Evolutionary conservation across 2,329 filamentous ascomycete genomes (phyloP).

Genomic region (Conoideocrella luteorostrata): DNA sequence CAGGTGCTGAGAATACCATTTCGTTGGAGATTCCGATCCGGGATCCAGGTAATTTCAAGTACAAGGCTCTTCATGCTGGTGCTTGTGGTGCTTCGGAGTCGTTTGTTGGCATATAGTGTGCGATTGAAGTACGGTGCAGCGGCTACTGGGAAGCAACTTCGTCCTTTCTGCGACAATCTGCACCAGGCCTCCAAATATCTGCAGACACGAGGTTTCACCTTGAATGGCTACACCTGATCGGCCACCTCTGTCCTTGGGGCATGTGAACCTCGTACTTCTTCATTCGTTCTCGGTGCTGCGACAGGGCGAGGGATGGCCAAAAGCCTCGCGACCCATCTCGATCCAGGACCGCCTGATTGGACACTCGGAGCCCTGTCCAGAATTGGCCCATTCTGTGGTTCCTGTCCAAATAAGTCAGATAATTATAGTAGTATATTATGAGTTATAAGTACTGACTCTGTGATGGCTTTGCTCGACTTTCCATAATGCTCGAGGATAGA

Average conservation of each 20-base stretch:
- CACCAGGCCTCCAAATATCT: no score
- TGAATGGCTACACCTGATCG: no score
- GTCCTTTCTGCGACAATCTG: no score
- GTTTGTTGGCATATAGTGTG: constrained; percentile 3
- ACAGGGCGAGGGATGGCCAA: not conserved
- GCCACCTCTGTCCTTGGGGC: no score
- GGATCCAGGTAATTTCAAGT: constrained; percentile 4
- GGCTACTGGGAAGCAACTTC: no score
- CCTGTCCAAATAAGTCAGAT: not conserved
- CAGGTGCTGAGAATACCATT: constrained; percentile 29
- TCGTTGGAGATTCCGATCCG: constrained; percentile 18
- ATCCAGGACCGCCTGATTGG: not conserved
- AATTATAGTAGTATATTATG: not conserved
- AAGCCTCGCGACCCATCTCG: not conserved
- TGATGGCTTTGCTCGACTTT: not conserved
- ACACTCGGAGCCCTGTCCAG: constrained; percentile 5
- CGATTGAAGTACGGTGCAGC: not conserved
- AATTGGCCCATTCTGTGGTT: not conserved
- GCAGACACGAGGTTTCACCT: no score
- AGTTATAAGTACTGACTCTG: not conserved
- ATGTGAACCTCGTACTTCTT: not conserved
- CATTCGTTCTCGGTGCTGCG: not conserved
- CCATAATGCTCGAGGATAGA: constrained; percentile 1
- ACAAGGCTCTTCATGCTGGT: constrained; percentile 9
- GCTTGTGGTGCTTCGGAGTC: constrained; percentile 4